Evolutionary conservation across 2,329 filamentous ascomycete species (phyloP), one percentile per base, ranked within the genome.

Genomic region (Cladophialophora psammophila): DNA sequence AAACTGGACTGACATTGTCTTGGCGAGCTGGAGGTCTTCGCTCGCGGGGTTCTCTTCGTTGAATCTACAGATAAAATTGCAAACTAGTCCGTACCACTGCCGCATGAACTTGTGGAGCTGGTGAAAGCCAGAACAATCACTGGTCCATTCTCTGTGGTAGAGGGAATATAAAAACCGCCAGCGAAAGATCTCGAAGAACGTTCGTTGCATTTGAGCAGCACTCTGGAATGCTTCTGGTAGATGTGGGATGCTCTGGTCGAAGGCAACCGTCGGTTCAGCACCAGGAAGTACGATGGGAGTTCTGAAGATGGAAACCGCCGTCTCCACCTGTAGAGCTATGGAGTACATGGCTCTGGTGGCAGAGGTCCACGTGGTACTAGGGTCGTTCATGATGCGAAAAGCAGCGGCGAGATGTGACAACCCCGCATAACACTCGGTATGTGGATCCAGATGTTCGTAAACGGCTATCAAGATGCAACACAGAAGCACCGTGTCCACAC

Each of bases 1-100:
- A 60, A 48, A 48, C 40, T 60, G 57, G 8, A 50, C 20, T n/a
- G 40, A 48, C 57, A 60, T 60, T 7, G 18, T 60, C 32, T 35
- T 45, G 18, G 57, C 40, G 8, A 48, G 26, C 32, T 50, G 57
- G 32, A 42, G 55, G 5, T 58, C 55, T 20, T 58, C 36, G 6
- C 36, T n/a, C 15, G 55, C 31, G 5, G 34, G 55, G 26, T 36
- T 36, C 55, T 42, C 18, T 5, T 5, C 20, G 9, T 36, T 15
- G 10, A 42, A 12, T 13, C 34, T 10, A 3, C 3, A 2, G 55
- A 58, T 40, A 26, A 31, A 58, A 7, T 42, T 13, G 36, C 32
- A n/a, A 13, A 60, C 38, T 15, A 38, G 10, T 7, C 13, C 13
- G 36, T 50, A 18, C 57, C 57, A 60, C 13, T n/a, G 20, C 10